Evolutionary conservation across 495 filamentous ascomycete genomes (phyloP).

Genomic region (Aspergillus mulundensis): DNA sequence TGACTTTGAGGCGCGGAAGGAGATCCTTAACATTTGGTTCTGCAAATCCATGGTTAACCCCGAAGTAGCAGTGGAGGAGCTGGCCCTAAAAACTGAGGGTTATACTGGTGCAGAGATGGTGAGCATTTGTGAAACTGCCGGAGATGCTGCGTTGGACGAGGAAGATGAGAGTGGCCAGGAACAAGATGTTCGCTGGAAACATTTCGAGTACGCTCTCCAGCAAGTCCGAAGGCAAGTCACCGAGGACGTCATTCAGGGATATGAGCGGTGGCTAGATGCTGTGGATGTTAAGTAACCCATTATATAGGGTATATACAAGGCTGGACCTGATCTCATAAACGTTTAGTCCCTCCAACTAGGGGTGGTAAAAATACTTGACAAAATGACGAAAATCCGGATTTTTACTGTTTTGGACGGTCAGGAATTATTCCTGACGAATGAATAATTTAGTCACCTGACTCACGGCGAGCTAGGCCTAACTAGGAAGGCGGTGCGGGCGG

Average conservation of each 20-base stretch:
- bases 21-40: conserved; percentile 69
- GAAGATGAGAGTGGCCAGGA: conserved; percentile 44
- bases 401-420: too few species aligned
- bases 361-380: neutral
- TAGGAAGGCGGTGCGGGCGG: too few species aligned
- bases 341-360: too few species aligned
- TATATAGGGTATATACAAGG: neutral
- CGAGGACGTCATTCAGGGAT: conserved; percentile 56
- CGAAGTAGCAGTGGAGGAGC: conserved; percentile 60
- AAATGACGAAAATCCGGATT: too few species aligned
- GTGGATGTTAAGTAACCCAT: conserved; percentile 20
- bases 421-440: too few species aligned
- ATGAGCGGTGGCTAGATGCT: conserved; percentile 56
- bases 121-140: conserved; percentile 68
- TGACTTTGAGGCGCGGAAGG: conserved; percentile 65
- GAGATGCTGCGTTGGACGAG: conserved; percentile 55
- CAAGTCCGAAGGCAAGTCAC: conserved; percentile 68
- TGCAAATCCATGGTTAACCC: conserved; percentile 54
- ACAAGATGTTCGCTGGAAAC: conserved; percentile 52
- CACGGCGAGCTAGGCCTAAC: too few species aligned
- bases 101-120: conserved; percentile 89
- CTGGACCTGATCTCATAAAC: too few species aligned
- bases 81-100: conserved; percentile 72
- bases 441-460: too few species aligned
- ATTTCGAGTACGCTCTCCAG: conserved; percentile 60